Percentiles rank a stretch among this genome's conserved stretches.
phyloP scores from a whole-genome alignment of 768 basidiomycete species.

The Rubroboletus pulcherrimus region DNA sequence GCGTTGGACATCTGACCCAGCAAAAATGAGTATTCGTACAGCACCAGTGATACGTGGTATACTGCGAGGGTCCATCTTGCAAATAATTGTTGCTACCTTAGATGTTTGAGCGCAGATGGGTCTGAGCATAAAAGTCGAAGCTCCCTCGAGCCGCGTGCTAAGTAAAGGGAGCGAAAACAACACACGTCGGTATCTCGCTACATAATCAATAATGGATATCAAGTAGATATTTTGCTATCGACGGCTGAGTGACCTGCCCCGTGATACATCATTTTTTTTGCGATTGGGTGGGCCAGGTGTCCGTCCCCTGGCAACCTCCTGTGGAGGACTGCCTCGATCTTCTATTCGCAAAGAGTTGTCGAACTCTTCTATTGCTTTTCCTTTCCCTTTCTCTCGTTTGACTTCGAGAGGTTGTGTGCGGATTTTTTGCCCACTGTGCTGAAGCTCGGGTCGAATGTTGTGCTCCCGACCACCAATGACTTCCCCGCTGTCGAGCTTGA shows the following conservation, averaged over 20 bases:
- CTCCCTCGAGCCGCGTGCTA: not conserved
- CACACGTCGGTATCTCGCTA: slow-evolving; percentile 2
- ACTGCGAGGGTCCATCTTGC: slow-evolving; percentile 16
- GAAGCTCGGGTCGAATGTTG: slow-evolving; percentile 1
- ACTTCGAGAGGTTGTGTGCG: slow-evolving; percentile 6
- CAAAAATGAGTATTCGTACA: slow-evolving; percentile 15
- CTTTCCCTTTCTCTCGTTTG: slow-evolving; percentile 18
- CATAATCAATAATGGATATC: slow-evolving; percentile 9
- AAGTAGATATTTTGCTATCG: slow-evolving; percentile 13
- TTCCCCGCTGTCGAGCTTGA: slow-evolving; percentile 38
- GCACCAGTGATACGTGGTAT: slow-evolving; percentile 19
- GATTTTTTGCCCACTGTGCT: slow-evolving; percentile 2
- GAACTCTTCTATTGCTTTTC: slow-evolving; percentile 5
- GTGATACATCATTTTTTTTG: slow-evolving; percentile 13
- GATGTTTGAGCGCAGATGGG: not conserved
- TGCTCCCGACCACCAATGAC: slow-evolving; percentile 1
- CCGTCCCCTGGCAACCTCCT: slow-evolving; percentile 18
- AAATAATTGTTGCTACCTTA: not conserved
- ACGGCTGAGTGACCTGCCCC: slow-evolving; percentile 21
- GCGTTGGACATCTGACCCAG: slow-evolving; percentile 10
- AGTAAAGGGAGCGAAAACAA: not conserved
- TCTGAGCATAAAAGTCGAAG: slow-evolving; percentile 8
- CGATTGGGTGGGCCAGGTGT: slow-evolving; percentile 25
- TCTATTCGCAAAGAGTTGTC: slow-evolving; percentile 10
- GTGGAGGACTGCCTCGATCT: slow-evolving; percentile 10